A percentile compares a stretch with the other conserved stretches of the same genome.
Conservation (phyloP, 306 rosid genomes). For the Dryas drummondii region DNA sequence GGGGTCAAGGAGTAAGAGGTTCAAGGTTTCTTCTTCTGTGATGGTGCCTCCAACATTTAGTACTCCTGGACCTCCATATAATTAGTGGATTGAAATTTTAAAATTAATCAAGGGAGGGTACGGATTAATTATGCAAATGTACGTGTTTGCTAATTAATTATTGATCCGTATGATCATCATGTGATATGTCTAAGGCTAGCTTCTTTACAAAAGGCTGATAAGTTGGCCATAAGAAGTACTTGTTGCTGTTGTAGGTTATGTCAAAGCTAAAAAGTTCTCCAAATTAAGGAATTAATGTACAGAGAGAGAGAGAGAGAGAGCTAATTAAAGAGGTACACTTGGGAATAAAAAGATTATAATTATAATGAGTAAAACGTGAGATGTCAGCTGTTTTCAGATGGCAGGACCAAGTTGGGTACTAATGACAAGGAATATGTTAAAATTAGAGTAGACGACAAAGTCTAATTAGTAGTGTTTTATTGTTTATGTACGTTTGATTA, state of each 20-base stretch:
- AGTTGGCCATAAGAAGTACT: neutral
- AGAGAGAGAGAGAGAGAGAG: constrained; percentile 11
- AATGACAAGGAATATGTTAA: neutral
- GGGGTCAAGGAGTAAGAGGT: constrained; percentile 72
- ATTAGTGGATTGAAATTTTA: neutral
- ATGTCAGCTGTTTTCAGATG: neutral
- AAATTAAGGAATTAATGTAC: neutral
- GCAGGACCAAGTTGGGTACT: constrained; percentile 12
- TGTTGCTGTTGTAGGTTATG: constrained; percentile 2
- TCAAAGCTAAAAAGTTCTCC: neutral
- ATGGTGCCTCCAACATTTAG: constrained; percentile 83
- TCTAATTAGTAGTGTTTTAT: neutral
- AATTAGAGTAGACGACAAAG: neutral
- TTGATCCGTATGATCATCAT: too few relatives aligned
- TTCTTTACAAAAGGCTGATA: neutral
- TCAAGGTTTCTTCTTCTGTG: constrained; percentile 90
- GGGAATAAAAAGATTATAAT: neutral
- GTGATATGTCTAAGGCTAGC: neutral
- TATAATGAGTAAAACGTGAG: neutral
- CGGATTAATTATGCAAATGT: neutral
- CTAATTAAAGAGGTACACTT: neutral
- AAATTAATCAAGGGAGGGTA: neutral
- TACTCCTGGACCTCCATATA: constrained; percentile 31
- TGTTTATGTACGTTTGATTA: neutral
- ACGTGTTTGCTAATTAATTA: neutral